These are phyloP conservation scores for Ophiocordyceps polyrhachis-furcata DNA, from an alignment of 2,329 filamentous ascomycete species.

Conservation along the genomic window DNA sequence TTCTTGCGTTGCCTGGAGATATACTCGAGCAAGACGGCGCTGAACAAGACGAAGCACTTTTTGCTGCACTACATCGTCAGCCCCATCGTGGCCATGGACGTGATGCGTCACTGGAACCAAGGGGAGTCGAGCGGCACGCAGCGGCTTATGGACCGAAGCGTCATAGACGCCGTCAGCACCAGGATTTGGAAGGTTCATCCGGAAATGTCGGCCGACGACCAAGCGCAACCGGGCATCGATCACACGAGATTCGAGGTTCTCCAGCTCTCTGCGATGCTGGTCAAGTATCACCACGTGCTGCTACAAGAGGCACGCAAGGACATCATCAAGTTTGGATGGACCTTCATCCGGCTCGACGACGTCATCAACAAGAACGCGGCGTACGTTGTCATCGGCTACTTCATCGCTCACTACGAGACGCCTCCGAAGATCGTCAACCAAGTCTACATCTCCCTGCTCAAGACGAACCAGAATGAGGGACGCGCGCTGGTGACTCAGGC, in stretches of 20 bases:
- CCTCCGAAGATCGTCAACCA: constrained; percentile 90
- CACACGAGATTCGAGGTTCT: constrained; percentile 92
- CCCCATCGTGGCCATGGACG: constrained; percentile 90
- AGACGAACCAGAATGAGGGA: constrained; percentile 90
- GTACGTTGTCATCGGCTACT: constrained; percentile 93
- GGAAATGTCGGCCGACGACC: constrained; percentile 66
- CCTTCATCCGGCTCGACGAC: constrained; percentile 94
- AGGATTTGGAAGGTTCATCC: constrained; percentile 88
- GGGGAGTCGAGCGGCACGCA: constrained; percentile 36
- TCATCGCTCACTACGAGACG: constrained; percentile 93
- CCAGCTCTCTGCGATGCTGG: constrained; percentile 81
- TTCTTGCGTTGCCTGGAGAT: constrained; percentile 75
- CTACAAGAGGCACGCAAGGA: constrained; percentile 89
- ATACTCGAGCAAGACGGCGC: constrained; percentile 59
- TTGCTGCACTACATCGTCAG: constrained; percentile 84
- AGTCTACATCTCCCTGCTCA: constrained; percentile 79
- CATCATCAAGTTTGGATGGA: constrained; percentile 98
- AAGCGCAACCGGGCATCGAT: constrained; percentile 70
- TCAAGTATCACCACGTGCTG: constrained; percentile 83
- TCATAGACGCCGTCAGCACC: constrained; percentile 79
- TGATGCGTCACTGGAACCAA: constrained; percentile 62
- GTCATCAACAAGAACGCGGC: constrained; percentile 98
- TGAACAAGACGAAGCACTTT: constrained; percentile 86
- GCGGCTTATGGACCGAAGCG: constrained; percentile 63
- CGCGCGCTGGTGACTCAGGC: constrained; percentile 84